Evolutionary conservation across 768 basidiomycete species (phyloP).

Genomic region (Sarcodon aspratus): DNA sequence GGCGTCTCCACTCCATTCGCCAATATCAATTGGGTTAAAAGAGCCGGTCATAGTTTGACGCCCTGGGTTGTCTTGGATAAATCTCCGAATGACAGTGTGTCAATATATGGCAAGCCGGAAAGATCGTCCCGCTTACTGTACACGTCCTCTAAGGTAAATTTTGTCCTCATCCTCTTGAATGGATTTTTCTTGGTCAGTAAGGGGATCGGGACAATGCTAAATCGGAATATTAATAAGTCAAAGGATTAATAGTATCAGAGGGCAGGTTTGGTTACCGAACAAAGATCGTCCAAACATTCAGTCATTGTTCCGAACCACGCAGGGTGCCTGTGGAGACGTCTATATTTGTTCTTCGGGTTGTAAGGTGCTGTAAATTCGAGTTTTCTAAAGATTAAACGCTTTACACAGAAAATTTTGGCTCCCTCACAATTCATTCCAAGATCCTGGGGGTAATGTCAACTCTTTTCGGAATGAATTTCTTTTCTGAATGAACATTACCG

Average conservation of each 20-base stretch:
- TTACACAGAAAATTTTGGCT: no score
- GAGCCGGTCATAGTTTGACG: constrained; percentile 50
- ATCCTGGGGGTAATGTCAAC: constrained; percentile 24
- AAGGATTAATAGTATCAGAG: background rate
- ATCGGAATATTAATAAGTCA: background rate
- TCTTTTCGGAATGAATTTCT: background rate
- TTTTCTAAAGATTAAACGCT: background rate
- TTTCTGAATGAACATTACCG: constrained; percentile 21
- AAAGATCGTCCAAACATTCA: constrained; percentile 51
- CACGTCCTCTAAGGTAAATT: constrained; percentile 38
- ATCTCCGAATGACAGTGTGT: constrained; percentile 19
- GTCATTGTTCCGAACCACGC: constrained; percentile 50
- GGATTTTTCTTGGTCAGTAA: constrained; percentile 41
- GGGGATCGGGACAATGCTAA: constrained; percentile 43
- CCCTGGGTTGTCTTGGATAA: constrained; percentile 49
- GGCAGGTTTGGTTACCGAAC: constrained; percentile 28
- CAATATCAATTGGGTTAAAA: constrained; percentile 56
- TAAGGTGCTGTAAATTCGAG: constrained; percentile 31
- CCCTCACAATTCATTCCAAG: constrained; percentile 45
- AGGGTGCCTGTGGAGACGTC: constrained; percentile 49
- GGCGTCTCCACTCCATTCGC: constrained; percentile 53
- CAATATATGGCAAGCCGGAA: background rate
- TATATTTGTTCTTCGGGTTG: constrained; percentile 51
- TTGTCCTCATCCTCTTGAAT: constrained; percentile 44
- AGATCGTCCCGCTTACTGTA: constrained; percentile 24